Percentiles rank a stretch among this genome's conserved stretches.
phyloP scores from a whole-genome alignment of 768 basidiomycete genomes.

The Boletus sp. region DNA sequence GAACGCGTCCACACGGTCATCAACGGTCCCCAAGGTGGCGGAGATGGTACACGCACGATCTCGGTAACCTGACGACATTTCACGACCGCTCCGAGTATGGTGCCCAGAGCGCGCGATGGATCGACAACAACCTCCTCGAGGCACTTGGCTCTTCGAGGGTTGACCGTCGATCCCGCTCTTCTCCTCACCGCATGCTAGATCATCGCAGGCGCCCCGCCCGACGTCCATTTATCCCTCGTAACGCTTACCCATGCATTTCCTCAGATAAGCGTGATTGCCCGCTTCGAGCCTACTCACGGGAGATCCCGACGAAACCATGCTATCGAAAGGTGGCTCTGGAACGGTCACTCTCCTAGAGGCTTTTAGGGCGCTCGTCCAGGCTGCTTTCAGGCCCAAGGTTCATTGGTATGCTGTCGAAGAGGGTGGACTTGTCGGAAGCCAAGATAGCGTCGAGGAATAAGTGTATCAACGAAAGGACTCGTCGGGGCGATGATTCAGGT shows the following conservation, averaged over 20 bases:
- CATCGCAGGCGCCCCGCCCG: slow-evolving; percentile 3
- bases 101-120: slow-evolving; percentile 37
- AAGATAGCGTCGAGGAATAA: slow-evolving; percentile 51
- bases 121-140: slow-evolving; percentile 26
- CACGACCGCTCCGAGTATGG: slow-evolving; percentile 38
- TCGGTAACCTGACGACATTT: slow-evolving; percentile 37
- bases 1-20: slow-evolving; percentile 10
- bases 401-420: slow-evolving; percentile 82
- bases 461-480: slow-evolving; percentile 40
- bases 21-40: not conserved
- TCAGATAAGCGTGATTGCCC: slow-evolving; percentile 23
- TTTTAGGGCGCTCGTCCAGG: slow-evolving; percentile 65
- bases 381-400: slow-evolving; percentile 63
- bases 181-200: slow-evolving; percentile 5
- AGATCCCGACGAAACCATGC: not conserved
- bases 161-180: not conserved
- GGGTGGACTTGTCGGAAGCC: slow-evolving; percentile 27
- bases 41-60: slow-evolving; percentile 37
- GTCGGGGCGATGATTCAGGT: slow-evolving; percentile 51
- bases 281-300: slow-evolving; percentile 18
- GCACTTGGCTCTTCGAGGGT: not conserved
- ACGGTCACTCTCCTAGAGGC: slow-evolving; percentile 77
- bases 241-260: slow-evolving; percentile 22
- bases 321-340: slow-evolving; percentile 47
- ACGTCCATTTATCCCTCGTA: slow-evolving; percentile 19